A percentile compares a stretch with the other conserved stretches of the same genome.
Conservation (phyloP, 768 basidiomycete genomes). For the Collybiopsis confluens region DNA sequence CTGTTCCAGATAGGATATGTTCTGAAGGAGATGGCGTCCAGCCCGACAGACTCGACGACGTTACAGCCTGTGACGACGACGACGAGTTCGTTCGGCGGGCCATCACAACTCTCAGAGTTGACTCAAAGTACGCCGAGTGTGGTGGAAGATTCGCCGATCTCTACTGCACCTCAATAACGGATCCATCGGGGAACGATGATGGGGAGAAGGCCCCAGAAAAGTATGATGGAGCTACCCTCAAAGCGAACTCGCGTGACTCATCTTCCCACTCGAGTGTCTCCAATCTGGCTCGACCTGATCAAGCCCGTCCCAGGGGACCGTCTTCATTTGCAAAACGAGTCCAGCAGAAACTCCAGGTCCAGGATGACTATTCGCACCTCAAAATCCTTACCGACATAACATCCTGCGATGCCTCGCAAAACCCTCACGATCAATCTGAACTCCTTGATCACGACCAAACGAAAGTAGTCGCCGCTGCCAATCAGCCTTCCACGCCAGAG, state of each 20-base stretch:
- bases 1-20: neutral
- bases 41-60: constrained; percentile 15
- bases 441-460: neutral
- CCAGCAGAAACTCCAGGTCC: constrained; percentile 33
- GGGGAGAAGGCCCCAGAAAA: constrained; percentile 8
- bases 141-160: constrained; percentile 35
- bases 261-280: constrained; percentile 17
- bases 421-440: no score
- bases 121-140: constrained; percentile 19
- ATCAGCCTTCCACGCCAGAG: neutral
- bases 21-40: neutral
- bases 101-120: constrained; percentile 24
- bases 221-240: no score
- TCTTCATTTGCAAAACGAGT: constrained; percentile 41
- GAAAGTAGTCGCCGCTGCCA: no score
- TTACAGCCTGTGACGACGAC: constrained; percentile 26
- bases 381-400: neutral
- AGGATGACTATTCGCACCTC: neutral
- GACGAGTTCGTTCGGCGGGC: constrained; percentile 33
- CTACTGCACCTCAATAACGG: constrained; percentile 29
- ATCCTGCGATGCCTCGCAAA: no score
- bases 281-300: constrained; percentile 10
- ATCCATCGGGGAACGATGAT: constrained; percentile 17
- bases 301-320: constrained; percentile 20
- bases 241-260: no score